Evolutionary conservation across 306 rosid genomes (phyloP).

Genomic region (Rosa lucieae): DNA sequence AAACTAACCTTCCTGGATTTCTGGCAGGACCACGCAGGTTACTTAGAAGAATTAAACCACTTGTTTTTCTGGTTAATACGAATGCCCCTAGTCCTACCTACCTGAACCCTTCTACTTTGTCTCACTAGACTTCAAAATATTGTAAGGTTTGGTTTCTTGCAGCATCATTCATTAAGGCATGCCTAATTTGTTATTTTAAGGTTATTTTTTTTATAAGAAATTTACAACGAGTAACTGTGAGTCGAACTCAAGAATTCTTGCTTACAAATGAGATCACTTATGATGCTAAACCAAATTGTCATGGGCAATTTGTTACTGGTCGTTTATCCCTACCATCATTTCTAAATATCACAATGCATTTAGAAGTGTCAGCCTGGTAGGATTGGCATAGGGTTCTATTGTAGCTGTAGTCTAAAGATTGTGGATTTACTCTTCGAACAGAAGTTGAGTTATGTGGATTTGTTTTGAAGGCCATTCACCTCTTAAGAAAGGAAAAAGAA

Average conservation of each 20-base stretch:
- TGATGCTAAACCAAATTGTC: too few relatives aligned
- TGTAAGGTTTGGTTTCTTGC: background rate
- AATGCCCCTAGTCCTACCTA: background rate
- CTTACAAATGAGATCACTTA: too few relatives aligned
- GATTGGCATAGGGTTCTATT: constrained; percentile 1
- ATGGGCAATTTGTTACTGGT: too few relatives aligned
- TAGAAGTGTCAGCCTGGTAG: background rate
- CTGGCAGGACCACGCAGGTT: constrained; percentile 1
- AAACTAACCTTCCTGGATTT: constrained; percentile 10
- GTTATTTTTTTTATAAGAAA: background rate
- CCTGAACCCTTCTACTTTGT: background rate
- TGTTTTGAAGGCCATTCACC: too few relatives aligned
- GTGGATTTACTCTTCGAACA: background rate
- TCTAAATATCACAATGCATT: background rate
- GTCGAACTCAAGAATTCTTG: background rate
- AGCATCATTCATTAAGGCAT: background rate
- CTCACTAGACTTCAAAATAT: background rate
- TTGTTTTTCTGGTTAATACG: background rate
- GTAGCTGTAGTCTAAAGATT: background rate
- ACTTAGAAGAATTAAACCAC: background rate
- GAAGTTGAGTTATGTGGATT: background rate
- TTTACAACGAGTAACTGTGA: background rate
- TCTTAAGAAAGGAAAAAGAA: background rate
- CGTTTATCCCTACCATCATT: too few relatives aligned
- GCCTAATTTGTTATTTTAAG: background rate